A percentile compares a stretch with the other conserved stretches of the same genome.
Conservation (phyloP, 768 basidiomycete genomes). For the Pulveroboletus frians region DNA sequence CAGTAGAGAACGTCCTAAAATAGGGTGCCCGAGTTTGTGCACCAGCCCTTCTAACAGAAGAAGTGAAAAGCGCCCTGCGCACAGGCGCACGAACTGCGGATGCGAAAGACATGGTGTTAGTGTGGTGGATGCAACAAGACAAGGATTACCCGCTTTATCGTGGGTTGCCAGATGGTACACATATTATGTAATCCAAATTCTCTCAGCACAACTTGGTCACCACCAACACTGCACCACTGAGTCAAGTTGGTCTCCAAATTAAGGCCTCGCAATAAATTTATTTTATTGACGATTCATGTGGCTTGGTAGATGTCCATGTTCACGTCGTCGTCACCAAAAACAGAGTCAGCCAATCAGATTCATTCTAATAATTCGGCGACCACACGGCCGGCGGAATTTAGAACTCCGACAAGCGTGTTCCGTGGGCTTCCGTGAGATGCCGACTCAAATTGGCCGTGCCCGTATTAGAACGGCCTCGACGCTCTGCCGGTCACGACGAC, state of each 20-base stretch:
- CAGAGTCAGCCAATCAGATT: neutral
- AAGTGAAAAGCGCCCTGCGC: slow-evolving; percentile 39
- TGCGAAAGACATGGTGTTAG: slow-evolving; percentile 50
- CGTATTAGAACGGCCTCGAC: too few relatives aligned
- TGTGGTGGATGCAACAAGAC: slow-evolving; percentile 1
- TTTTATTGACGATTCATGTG: neutral
- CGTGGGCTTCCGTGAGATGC: too few relatives aligned
- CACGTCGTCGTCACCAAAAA: neutral
- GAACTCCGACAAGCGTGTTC: slow-evolving; percentile 1
- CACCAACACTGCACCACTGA: too few relatives aligned
- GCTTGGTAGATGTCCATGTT: too few relatives aligned
- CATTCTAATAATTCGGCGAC: neutral
- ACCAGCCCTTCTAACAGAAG: slow-evolving; percentile 24
- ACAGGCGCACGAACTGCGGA: slow-evolving; percentile 44
- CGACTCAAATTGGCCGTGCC: too few relatives aligned
- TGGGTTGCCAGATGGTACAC: neutral
- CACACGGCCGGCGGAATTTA: neutral
- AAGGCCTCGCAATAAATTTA: neutral
- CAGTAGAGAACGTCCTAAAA: slow-evolving; percentile 59
- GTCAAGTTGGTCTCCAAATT: too few relatives aligned
- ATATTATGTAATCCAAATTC: slow-evolving; percentile 16
- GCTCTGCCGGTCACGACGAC: too few relatives aligned
- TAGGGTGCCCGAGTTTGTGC: slow-evolving; percentile 34
- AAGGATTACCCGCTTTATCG: neutral
- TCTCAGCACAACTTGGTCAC: neutral